These are phyloP conservation scores for Lathyrus oleraceus DNA, from an alignment of 306 rosid genomes.

Conservation along the genomic window DNA sequence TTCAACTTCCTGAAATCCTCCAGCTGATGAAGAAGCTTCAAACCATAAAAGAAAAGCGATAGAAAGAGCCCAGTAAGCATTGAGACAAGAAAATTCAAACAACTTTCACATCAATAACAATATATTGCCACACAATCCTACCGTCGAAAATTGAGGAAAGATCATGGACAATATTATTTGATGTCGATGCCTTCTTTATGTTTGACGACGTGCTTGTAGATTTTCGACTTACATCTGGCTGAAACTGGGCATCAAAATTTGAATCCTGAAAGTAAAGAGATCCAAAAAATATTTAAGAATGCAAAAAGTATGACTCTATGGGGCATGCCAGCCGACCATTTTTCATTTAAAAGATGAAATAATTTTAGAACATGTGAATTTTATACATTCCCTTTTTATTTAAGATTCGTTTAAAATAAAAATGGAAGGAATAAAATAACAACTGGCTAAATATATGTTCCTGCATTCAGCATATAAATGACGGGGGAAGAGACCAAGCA, in stretches of 20 bases:
- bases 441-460: neutral
- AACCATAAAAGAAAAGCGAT: constrained; percentile 27
- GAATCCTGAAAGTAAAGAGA: constrained; percentile 53
- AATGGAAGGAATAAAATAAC: constrained; percentile 15
- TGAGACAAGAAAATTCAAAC: constrained; percentile 27
- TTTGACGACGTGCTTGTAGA: constrained; percentile 54
- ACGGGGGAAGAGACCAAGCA: constrained; percentile 17
- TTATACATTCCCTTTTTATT: constrained; percentile 24
- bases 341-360: constrained; percentile 25
- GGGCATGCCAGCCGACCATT: neutral
- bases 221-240: constrained; percentile 57
- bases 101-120: constrained; percentile 25
- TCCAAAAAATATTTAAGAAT: constrained; percentile 20
- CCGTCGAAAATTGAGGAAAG: constrained; percentile 92
- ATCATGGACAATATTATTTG: constrained; percentile 78
- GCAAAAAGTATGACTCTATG: constrained; percentile 1
- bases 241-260: constrained; percentile 65
- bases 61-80: constrained; percentile 28
- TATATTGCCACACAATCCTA: constrained; percentile 38
- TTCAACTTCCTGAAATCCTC: constrained; percentile 82
- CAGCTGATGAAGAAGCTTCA: constrained; percentile 74
- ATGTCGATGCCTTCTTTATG: constrained; percentile 75
- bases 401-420: neutral
- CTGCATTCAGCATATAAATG: constrained; percentile 7
- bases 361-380: neutral